A percentile compares a stretch with the other conserved stretches of the same genome.
Conservation (phyloP, 768 basidiomycete species). For the Kwoniella mangroviensis region DNA sequence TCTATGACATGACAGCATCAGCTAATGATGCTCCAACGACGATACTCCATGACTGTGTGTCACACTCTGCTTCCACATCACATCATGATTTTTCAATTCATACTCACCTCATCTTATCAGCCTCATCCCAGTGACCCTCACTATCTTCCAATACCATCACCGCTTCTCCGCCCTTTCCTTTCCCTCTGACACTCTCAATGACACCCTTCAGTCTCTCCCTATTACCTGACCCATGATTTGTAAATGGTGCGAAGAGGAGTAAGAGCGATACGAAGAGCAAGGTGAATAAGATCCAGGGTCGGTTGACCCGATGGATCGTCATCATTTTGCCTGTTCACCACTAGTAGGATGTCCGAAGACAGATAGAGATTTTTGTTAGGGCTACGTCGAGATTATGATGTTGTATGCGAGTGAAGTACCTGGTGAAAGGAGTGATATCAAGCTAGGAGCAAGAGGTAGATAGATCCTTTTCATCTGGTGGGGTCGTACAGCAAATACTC, state of each 20-base stretch:
- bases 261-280: slow-evolving; percentile 17
- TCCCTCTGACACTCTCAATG: slow-evolving; percentile 16
- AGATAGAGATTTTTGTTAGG: too few relatives aligned
- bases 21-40: background rate
- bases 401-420: too few relatives aligned
- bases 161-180: background rate
- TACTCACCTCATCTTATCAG: slow-evolving; percentile 29
- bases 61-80: background rate
- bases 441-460: too few relatives aligned
- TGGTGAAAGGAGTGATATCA: too few relatives aligned
- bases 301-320: slow-evolving; percentile 11
- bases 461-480: too few relatives aligned
- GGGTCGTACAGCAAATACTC: too few relatives aligned
- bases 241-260: slow-evolving; percentile 20
- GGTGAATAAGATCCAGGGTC: slow-evolving; percentile 11
- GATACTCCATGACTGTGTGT: background rate
- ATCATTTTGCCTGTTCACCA: background rate
- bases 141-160: background rate
- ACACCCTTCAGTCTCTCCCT: slow-evolving; percentile 17
- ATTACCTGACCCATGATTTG: slow-evolving; percentile 12
- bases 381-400: too few relatives aligned
- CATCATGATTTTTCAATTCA: background rate
- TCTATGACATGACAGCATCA: background rate
- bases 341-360: too few relatives aligned
- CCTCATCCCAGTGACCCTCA: slow-evolving; percentile 16